Percentiles rank a stretch among this genome's conserved stretches.
Evolutionary conservation across 768 basidiomycete species (phyloP).

Genomic region (Gyrodon lividus): DNA sequence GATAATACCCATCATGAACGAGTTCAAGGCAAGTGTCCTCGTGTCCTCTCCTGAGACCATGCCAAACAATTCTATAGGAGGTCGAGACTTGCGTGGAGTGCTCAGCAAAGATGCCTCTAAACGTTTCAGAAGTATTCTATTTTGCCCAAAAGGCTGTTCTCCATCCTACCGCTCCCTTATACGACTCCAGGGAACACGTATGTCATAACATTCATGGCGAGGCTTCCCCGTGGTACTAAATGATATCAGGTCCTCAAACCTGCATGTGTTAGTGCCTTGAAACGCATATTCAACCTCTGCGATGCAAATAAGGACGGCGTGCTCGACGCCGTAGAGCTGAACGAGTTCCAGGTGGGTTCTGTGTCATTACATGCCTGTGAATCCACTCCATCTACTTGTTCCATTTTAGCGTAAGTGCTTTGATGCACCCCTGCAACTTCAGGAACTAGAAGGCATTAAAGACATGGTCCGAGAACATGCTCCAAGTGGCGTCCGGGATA

Average conservation of each 20-base stretch:
- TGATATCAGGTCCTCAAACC: constrained; percentile 80
- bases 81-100: constrained; percentile 98
- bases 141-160: constrained; percentile 98
- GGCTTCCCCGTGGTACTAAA: constrained; percentile 10
- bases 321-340: constrained; percentile 85
- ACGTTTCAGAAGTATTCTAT: constrained; percentile 97
- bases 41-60: neutral
- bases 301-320: constrained; percentile 94
- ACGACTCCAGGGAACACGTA: constrained; percentile 94
- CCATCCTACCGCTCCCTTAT: constrained; percentile 94
- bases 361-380: neutral
- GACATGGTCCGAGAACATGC: constrained; percentile 85
- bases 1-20: constrained; percentile 95
- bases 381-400: neutral
- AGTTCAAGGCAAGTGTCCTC: constrained; percentile 78
- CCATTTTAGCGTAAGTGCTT: constrained; percentile 84
- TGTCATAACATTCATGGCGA: constrained; percentile 27
- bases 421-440: constrained; percentile 83
- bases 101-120: constrained; percentile 86
- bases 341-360: constrained; percentile 86
- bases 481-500: constrained; percentile 69
- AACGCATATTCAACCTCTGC: constrained; percentile 94
- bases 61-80: constrained; percentile 55
- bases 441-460: constrained; percentile 96
- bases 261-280: constrained; percentile 82